Evolutionary conservation across 257 asterid genomes (phyloP), one percentile per base, ranked within the genome.

Genomic region (Jacaranda copaia): DNA sequence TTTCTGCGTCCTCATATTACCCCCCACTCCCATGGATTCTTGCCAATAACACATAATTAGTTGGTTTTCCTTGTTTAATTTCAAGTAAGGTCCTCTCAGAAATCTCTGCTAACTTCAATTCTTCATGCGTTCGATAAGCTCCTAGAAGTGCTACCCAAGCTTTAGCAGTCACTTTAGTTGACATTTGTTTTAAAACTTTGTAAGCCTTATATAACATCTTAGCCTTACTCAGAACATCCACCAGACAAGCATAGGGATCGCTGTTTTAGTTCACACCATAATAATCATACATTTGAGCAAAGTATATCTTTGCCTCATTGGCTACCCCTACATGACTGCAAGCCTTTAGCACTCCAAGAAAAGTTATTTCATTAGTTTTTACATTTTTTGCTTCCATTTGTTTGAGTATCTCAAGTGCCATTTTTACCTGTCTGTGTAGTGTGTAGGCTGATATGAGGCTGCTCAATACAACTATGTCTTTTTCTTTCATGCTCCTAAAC

Each of bases 141-240:
- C 83, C 89, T 65, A 87, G 84, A 46, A 87, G 80, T 32, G 89
- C 89, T 36, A 89, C 90, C 91, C 91, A 87, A 64, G 89, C 87
- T 83, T 85, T 87, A 1, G 84, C 87, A 70, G 87, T 87, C 56
- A 74, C 89, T 20, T 82, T 78, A 25, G 81, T 82, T 0, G 87
- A 86, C 89, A 87, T 84, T 74, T 57, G 43, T 61, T 55, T 82
- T 25, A 84, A 72, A 42, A 87, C 80, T 1, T 85, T 85, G 40
- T 83, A 85, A 1, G 92, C 92, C 71, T 85, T 85, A 5, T 76
- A 40, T 18, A 87, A 67, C 59, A 81, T 85, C 13, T 89, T 90
- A 0, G 84, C 75, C 52, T 88, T 70, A 57, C 92, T 85, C 83
- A 87, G 61, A 46, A 84, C 85, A 81, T 87, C 92, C 40, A 85